Evolutionary conservation across 106 monocot genomes (phyloP).

Genomic region (Platanthera zijinensis): DNA sequence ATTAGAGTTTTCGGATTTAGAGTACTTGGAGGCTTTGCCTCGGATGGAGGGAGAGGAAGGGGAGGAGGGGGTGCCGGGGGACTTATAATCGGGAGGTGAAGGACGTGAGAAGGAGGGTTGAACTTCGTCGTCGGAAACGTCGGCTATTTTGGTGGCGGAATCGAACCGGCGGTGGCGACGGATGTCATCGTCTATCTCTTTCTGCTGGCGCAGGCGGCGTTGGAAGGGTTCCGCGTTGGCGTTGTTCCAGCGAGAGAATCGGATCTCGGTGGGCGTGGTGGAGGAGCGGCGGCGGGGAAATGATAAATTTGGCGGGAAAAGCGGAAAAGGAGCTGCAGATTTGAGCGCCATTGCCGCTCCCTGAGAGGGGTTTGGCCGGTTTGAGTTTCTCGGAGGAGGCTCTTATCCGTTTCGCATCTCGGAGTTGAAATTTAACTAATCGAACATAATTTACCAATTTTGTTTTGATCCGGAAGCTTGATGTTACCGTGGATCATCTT

Average conservation of each 20-base stretch:
- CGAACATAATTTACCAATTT: too few relatives aligned
- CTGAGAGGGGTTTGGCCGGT: too few relatives aligned
- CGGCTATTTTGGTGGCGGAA: slow-evolving; percentile 24
- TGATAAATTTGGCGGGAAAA: slow-evolving; percentile 14
- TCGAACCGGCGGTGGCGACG: slow-evolving; percentile 53
- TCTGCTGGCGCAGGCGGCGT: slow-evolving; percentile 38
- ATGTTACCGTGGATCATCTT: too few relatives aligned
- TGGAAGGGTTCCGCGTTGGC: slow-evolving; percentile 64
- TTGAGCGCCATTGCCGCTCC: slow-evolving; percentile 4
- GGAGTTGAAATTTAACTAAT: too few relatives aligned
- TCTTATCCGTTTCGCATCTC: too few relatives aligned
- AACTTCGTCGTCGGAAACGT: neutral
- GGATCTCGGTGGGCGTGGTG: slow-evolving; percentile 39
- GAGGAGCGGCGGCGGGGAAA: neutral
- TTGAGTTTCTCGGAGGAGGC: too few relatives aligned
- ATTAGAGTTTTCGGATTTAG: slow-evolving; percentile 27
- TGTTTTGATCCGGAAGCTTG: too few relatives aligned
- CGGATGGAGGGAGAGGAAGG: slow-evolving; percentile 64
- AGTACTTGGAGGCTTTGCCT: slow-evolving; percentile 62
- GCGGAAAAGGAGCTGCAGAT: slow-evolving; percentile 9
- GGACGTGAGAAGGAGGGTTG: slow-evolving; percentile 18
- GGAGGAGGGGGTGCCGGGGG: slow-evolving; percentile 60
- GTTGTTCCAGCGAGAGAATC: slow-evolving; percentile 77
- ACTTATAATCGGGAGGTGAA: slow-evolving; percentile 21
- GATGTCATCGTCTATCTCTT: slow-evolving; percentile 50